Conservation (phyloP, 2,329 filamentous ascomycete species). For the Didymella pomorum region DNA sequence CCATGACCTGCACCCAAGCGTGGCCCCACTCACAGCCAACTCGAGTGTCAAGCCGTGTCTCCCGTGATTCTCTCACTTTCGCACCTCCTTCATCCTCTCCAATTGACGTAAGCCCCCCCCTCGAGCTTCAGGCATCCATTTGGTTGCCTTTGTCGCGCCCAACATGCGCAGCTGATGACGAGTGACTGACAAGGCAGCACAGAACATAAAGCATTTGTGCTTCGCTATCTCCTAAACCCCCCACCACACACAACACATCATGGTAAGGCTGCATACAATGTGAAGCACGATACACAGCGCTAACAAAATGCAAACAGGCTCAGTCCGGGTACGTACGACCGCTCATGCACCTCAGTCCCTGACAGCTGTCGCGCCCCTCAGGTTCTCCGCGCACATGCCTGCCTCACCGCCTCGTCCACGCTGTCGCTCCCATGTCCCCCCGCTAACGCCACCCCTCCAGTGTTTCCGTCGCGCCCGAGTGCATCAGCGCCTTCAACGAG, state of each 20-base stretch:
- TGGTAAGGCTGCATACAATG: conserved; percentile 39
- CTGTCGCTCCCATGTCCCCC: conserved; percentile 1
- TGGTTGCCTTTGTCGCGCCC: conserved; percentile 15
- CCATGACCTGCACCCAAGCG: conserved; percentile 27
- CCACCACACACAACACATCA: conserved; percentile 40
- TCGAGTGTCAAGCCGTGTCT: conserved; percentile 31
- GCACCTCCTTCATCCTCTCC: conserved; percentile 29
- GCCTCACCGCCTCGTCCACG: conserved; percentile 9
- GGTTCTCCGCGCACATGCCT: conserved; percentile 22
- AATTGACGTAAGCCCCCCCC: conserved; percentile 39
- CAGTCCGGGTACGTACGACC: conserved; percentile 54
- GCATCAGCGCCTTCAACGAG: conserved; percentile 75
- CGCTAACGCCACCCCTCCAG: conserved; percentile 55
- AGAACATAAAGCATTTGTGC: conserved; percentile 46
- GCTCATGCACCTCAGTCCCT: conserved; percentile 23
- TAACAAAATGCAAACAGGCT: conserved; percentile 45
- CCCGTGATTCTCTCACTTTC: conserved; percentile 27
- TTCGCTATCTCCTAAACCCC: conserved; percentile 27
- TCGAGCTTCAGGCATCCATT: conserved; percentile 28
- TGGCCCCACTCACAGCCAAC: conserved; percentile 33
- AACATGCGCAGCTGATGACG: conserved; percentile 42
- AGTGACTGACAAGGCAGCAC: conserved; percentile 47
- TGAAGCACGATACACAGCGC: conserved; percentile 7
- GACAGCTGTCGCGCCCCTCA: conserved; percentile 23
- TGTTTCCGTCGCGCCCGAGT: conserved; percentile 76